phyloP scores from a whole-genome alignment of 129 eudicot species.

The Pittosporum tobira region DNA sequence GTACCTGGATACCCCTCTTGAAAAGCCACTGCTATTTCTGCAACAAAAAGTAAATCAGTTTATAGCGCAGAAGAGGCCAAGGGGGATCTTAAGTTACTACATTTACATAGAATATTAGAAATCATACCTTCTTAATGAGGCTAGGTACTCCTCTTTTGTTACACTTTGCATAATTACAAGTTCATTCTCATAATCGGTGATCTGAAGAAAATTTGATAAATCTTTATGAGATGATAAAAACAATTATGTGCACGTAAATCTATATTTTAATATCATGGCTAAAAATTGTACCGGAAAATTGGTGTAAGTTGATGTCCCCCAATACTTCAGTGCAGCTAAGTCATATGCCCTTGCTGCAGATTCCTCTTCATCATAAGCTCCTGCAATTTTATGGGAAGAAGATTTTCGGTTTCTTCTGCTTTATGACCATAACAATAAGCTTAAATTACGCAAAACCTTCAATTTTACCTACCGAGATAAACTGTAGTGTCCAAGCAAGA shows the following conservation, averaged over 20 bases:
- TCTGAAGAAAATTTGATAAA: conserved; percentile 27
- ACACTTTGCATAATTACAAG: conserved; percentile 59
- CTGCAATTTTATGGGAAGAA: conserved; percentile 20
- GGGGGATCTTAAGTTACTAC: background rate
- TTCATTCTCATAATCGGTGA: conserved; percentile 54
- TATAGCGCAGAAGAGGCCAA: background rate
- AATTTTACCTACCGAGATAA: conserved; percentile 63
- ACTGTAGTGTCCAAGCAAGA: conserved; percentile 31
- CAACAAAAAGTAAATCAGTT: background rate
- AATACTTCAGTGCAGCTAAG: conserved; percentile 70
- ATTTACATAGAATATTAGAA: background rate
- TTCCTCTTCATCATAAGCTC: conserved; percentile 84
- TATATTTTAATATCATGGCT: background rate
- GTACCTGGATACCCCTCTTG: conserved; percentile 74
- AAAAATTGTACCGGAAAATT: conserved; percentile 47
- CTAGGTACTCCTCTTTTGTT: conserved; percentile 74
- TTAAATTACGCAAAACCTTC: background rate
- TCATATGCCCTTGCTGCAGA: conserved; percentile 81
- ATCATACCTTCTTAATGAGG: conserved; percentile 54
- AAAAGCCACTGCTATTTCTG: conserved; percentile 77
- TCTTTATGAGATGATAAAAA: conserved; percentile 15
- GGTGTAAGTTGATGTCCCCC: conserved; percentile 71
- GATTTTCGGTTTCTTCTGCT: background rate
- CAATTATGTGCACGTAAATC: background rate
- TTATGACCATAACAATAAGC: background rate